Base-by-base conservation (phyloP, 2,329 filamentous ascomycete species). In the Penicillium sp. region DNA sequence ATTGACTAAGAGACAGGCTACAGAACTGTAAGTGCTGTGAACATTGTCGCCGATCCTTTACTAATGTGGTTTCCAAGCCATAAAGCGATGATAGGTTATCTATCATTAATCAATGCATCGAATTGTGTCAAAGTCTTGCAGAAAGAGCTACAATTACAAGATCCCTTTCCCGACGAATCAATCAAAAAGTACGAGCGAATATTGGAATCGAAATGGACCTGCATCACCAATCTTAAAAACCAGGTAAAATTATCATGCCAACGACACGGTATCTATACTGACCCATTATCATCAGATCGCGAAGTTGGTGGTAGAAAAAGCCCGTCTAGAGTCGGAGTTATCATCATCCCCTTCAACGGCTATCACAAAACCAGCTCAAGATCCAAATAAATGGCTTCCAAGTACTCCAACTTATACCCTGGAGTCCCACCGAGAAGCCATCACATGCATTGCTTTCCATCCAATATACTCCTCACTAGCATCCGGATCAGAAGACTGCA, bases 121-220 rank as follows among this genome's bases (percentile, higher is more conserved):
- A 86, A 87, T 59, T 88, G 86, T 60, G 90, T 91, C 24, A 82
- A 87, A 37, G 85, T 89, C 17, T 82, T 97, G 59, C 86, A 92
- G 61, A 84, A 90, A 70, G 93, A 97, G 77, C 84, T 96, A 6
- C 84, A 87, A 54, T 86, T 90, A 67, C 81, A 81, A 40, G 80
- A 86, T 59, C 80, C 81, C 53, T 93, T 95, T 72, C 91, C 96
- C 75, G 83, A 90, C 65, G 85, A 86, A 17, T 96, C 91, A 12
- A 86, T 89, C 56, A 96, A 96, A 82, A 97, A 96, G 79, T 97
- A 97, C 80, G 92, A 96, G 79, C 90, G 91, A 4, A 79, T 97
- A 28, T 80, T 98, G 67, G 93, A 97, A 84, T 97, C 96, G 85
- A 98, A 97, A 83, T 97, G 94, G 94, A 97, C 93, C n/a, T 95